Percentiles rank a stretch among this genome's conserved stretches.
phyloP scores from a whole-genome alignment of 2,329 filamentous ascomycete species.

The Ophiostoma piceae region DNA sequence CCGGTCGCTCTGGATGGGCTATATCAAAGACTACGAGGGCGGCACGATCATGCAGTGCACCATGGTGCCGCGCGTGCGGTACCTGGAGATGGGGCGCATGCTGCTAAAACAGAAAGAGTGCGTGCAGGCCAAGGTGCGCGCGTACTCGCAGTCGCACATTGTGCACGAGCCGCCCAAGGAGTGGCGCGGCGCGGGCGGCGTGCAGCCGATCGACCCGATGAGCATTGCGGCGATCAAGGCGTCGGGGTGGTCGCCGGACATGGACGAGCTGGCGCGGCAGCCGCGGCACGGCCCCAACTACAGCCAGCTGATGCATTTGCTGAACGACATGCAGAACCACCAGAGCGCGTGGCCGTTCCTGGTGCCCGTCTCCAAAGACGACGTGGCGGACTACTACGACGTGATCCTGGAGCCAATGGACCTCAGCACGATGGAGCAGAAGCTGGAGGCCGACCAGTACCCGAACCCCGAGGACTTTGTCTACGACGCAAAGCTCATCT shows the following conservation, averaged over 20 bases:
- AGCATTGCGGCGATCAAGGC: slow-evolving; percentile 82
- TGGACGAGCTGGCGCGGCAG: slow-evolving; percentile 93
- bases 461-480: slow-evolving; percentile 88
- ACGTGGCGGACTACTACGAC: slow-evolving; percentile 97
- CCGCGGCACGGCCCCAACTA: slow-evolving; percentile 95
- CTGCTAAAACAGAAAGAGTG: slow-evolving; percentile 95
- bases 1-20: slow-evolving; percentile 93
- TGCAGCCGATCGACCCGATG: slow-evolving; percentile 74
- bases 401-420: slow-evolving; percentile 99
- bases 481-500: slow-evolving; percentile 80
- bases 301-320: slow-evolving; percentile 83
- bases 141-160: slow-evolving; percentile 81
- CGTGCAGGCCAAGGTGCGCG: slow-evolving; percentile 89
- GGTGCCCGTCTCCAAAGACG: slow-evolving; percentile 87
- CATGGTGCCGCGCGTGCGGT: slow-evolving; percentile 91
- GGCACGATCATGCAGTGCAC: slow-evolving; percentile 99
- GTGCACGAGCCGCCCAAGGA: slow-evolving; percentile 79
- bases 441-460: slow-evolving; percentile 91
- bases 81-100: slow-evolving; percentile 89
- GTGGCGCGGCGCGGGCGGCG: slow-evolving; percentile 57
- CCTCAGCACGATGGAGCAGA: slow-evolving; percentile 88
- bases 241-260: slow-evolving; percentile 92
- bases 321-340: slow-evolving; percentile 94
- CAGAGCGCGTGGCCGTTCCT: slow-evolving; percentile 91
- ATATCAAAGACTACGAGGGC: slow-evolving; percentile 99